These are phyloP conservation scores for Carex scoparia DNA, from an alignment of 176 grass and related monocot species.

Conservation along the genomic window DNA sequence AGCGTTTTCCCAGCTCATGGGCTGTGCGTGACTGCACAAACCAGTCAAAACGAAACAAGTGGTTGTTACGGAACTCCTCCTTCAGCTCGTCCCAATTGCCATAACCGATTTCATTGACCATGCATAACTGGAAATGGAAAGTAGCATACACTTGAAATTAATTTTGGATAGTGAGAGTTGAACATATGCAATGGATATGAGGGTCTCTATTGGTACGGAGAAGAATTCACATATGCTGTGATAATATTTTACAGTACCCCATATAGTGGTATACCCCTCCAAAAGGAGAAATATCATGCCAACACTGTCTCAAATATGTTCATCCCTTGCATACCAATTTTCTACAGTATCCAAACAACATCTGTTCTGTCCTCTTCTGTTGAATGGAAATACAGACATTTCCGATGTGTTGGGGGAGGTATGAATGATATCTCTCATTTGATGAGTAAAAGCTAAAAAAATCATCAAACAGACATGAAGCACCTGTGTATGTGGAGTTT, in stretches of 20 bases:
- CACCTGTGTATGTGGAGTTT: background rate
- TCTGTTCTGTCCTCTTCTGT: background rate
- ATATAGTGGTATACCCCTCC: background rate
- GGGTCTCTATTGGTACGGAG: background rate
- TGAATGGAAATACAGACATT: background rate
- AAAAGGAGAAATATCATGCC: background rate
- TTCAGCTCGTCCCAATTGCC: constrained; percentile 83
- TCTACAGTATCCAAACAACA: background rate
- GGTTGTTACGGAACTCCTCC: constrained; percentile 54
- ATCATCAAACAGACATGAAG: background rate
- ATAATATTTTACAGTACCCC: background rate
- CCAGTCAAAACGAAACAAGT: constrained; percentile 77
- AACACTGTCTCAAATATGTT: background rate
- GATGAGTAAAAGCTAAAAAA: background rate
- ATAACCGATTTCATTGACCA: constrained; percentile 74
- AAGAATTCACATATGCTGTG: background rate
- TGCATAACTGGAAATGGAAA: constrained; percentile 50
- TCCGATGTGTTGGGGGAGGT: background rate
- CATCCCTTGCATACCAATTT: background rate
- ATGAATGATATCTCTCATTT: background rate
- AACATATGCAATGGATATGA: background rate
- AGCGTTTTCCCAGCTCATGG: constrained; percentile 64
- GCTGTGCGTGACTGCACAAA: constrained; percentile 73
- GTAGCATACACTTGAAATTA: background rate
- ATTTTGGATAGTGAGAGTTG: background rate